phyloP scores from a whole-genome alignment of 1,284 basidiomycete species.

The Schizopora paradoxa region DNA sequence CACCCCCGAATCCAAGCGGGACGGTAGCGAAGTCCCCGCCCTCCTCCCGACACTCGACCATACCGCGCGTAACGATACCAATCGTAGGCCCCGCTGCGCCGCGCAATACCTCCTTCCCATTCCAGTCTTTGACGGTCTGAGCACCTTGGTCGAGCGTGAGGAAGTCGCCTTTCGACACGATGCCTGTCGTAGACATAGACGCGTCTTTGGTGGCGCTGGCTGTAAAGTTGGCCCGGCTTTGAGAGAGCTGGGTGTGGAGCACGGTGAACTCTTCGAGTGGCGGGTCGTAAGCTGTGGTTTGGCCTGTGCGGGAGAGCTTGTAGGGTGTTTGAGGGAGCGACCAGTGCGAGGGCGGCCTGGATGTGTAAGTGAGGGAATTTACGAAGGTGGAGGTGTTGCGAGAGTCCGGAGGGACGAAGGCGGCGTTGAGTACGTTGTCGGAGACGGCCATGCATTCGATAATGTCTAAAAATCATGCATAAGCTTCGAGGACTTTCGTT shows the following conservation, averaged over 20 bases:
- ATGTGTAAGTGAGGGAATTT: constrained; percentile 18
- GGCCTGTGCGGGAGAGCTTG: constrained; percentile 11
- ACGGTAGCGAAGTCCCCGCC: constrained; percentile 5
- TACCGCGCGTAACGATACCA: constrained; percentile 18
- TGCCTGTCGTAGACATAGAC: not conserved
- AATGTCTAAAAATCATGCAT: constrained; percentile 29
- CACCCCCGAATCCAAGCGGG: constrained; percentile 12
- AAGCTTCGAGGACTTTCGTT: not conserved
- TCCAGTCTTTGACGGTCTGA: too few relatives aligned
- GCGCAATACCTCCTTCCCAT: constrained; percentile 6
- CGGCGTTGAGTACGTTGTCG: constrained; percentile 34
- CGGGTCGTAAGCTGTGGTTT: constrained; percentile 18
- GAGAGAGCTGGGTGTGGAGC: constrained; percentile 16
- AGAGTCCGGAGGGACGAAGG: constrained; percentile 27
- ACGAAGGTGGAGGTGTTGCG: constrained; percentile 24
- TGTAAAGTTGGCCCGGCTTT: not conserved
- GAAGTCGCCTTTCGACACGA: not conserved
- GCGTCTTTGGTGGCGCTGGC: not conserved
- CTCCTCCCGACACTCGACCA: constrained; percentile 11
- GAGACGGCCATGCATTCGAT: constrained; percentile 34
- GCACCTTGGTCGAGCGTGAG: not conserved
- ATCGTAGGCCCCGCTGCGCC: constrained; percentile 18
- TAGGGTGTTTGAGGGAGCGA: constrained; percentile 14
- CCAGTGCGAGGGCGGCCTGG: constrained; percentile 16
- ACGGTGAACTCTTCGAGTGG: constrained; percentile 22